Conservation (phyloP, 192 early-diverging fungal species). For the Backusella circina region DNA sequence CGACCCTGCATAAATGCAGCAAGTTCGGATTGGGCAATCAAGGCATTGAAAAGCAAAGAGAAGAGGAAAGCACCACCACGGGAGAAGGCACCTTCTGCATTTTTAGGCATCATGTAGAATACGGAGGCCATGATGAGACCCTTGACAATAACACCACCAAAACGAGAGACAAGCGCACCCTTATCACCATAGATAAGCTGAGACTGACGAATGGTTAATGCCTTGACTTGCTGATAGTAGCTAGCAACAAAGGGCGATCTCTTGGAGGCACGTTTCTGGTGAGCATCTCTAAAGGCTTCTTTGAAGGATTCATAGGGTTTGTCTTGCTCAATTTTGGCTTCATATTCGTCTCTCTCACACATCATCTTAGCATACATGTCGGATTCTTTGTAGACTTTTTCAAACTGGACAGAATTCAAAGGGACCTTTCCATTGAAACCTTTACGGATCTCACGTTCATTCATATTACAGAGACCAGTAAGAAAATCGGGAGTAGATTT, state of each 20-base stretch:
- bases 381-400: slow-evolving; percentile 39
- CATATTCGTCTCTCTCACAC: slow-evolving; percentile 28
- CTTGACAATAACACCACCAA: slow-evolving; percentile 47
- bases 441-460: slow-evolving; percentile 45
- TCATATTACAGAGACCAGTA: no score
- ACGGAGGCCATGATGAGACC: slow-evolving; percentile 69
- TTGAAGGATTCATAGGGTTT: slow-evolving; percentile 32
- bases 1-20: slow-evolving; percentile 66
- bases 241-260: slow-evolving; percentile 56
- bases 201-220: slow-evolving; percentile 48
- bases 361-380: slow-evolving; percentile 25
- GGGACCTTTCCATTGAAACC: slow-evolving; percentile 51
- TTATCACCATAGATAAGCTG: slow-evolving; percentile 43
- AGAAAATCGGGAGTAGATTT: slow-evolving; percentile 63
- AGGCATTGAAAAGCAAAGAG: slow-evolving; percentile 63
- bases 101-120: slow-evolving; percentile 57
- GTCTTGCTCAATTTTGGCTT: slow-evolving; percentile 25
- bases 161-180: slow-evolving; percentile 47
- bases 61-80: slow-evolving; percentile 73
- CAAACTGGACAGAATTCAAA: slow-evolving; percentile 52
- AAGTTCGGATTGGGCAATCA: slow-evolving; percentile 60
- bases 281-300: slow-evolving; percentile 49
- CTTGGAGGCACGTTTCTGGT: slow-evolving; percentile 40
- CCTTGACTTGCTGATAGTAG: slow-evolving; percentile 45
- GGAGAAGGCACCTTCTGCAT: slow-evolving; percentile 61